Conservation (phyloP, 305 asterid genomes). For the Andrographis paniculata region DNA sequence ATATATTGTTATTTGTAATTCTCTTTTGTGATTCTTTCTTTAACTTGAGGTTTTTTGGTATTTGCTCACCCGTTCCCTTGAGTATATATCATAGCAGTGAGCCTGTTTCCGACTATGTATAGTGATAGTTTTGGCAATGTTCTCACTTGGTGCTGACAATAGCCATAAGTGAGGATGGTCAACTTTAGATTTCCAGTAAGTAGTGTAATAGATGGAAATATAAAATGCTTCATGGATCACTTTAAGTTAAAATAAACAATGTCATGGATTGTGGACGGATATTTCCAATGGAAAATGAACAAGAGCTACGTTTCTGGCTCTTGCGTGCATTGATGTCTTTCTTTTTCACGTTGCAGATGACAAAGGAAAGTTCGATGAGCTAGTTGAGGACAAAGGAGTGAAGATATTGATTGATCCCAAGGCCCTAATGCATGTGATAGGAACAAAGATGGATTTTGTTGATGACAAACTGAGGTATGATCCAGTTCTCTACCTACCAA, state of each 20-base stretch:
- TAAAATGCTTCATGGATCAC: not conserved
- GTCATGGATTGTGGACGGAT: no score
- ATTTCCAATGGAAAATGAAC: not conserved
- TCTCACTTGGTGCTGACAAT: not conserved
- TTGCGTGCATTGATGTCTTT: not conserved
- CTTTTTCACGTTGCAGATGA: constrained; percentile 46
- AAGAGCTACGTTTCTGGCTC: not conserved
- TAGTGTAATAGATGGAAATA: not conserved
- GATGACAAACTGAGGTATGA: constrained; percentile 83
- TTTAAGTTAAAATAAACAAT: no score
- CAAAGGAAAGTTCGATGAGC: constrained; percentile 84
- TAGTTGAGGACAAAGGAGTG: constrained; percentile 94
- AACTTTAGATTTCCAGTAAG: not conserved
- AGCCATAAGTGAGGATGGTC: no score
- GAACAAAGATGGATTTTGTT: constrained; percentile 93
- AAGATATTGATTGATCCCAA: constrained; percentile 84
- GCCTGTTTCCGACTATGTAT: not conserved
- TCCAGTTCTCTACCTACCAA: not conserved
- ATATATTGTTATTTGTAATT: no score
- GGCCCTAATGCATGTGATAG: constrained; percentile 97
- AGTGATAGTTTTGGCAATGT: not conserved
- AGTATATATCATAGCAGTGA: not conserved
- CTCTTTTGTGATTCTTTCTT: no score
- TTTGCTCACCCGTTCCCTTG: not conserved
- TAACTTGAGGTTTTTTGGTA: no score